Evolutionary conservation across 1,139 yeast species (phyloP).

Genomic region (Zygosaccharomyces pseudobailii): DNA sequence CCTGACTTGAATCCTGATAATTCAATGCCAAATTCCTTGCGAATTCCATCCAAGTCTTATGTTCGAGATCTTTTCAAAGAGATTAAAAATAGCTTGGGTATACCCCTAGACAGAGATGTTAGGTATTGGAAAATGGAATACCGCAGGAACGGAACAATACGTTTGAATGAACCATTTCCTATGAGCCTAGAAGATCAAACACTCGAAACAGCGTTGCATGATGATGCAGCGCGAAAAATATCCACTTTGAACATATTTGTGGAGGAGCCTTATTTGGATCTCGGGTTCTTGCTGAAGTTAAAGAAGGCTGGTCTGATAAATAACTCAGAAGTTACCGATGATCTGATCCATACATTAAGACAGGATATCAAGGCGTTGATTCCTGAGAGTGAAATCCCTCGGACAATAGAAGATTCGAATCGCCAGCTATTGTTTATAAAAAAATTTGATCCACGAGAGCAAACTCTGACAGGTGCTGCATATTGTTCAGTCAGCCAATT

Average conservation of each 20-base stretch:
- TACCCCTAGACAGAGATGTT: slow-evolving; percentile 38
- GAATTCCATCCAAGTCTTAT: slow-evolving; percentile 55
- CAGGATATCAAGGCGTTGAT: slow-evolving; percentile 14
- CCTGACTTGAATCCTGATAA: slow-evolving; percentile 44
- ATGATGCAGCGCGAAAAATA: slow-evolving; percentile 21
- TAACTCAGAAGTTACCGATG: slow-evolving; percentile 14
- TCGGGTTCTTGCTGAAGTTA: slow-evolving; percentile 18
- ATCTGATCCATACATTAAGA: slow-evolving; percentile 21
- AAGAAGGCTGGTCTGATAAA: slow-evolving; percentile 12
- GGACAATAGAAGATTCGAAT: slow-evolving; percentile 32
- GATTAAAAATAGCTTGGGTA: slow-evolving; percentile 46
- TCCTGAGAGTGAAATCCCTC: slow-evolving; percentile 9
- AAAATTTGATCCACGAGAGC: slow-evolving; percentile 56
- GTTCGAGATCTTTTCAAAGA: slow-evolving; percentile 47
- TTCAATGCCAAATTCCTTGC: slow-evolving; percentile 49
- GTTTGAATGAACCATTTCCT: slow-evolving; percentile 55
- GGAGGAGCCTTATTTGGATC: slow-evolving; percentile 34
- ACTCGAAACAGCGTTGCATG: slow-evolving; percentile 43
- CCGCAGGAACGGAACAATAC: slow-evolving; percentile 68
- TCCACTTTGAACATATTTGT: slow-evolving; percentile 27
- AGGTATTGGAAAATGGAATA: slow-evolving; percentile 63
- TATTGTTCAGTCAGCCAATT: slow-evolving; percentile 55
- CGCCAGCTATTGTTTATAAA: slow-evolving; percentile 58
- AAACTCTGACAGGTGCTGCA: slow-evolving; percentile 57
- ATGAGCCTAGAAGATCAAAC: slow-evolving; percentile 35